phyloP scores from a whole-genome alignment of 2,329 filamentous ascomycete species.

The Cucurbitaria berberidis region DNA sequence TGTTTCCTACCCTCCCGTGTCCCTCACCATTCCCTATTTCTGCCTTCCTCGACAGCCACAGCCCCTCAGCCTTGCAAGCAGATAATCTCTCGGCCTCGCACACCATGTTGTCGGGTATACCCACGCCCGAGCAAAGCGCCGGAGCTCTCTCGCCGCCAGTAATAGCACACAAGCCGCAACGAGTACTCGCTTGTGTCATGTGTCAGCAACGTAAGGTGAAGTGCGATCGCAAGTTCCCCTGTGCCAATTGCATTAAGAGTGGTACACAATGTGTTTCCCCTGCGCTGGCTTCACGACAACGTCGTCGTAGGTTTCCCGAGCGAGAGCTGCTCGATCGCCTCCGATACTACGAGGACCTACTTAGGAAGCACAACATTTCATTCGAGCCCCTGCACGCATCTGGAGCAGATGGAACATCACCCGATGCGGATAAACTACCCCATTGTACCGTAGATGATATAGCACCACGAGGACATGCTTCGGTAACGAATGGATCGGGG shows the following conservation, averaged over 20 bases:
- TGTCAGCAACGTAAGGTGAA: conserved; percentile 65
- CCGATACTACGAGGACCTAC: conserved; percentile 69
- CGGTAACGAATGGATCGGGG: background rate
- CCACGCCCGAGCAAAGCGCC: conserved; percentile 10
- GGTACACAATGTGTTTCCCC: conserved; percentile 48
- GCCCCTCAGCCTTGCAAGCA: conserved; percentile 1
- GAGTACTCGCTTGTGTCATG: conserved; percentile 66
- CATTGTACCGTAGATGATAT: background rate
- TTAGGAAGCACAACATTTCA: conserved; percentile 69
- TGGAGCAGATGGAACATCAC: conserved; percentile 19
- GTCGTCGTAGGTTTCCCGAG: conserved; percentile 69
- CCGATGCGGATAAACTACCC: conserved; percentile 3
- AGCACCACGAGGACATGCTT: background rate
- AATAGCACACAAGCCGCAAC: conserved; percentile 36
- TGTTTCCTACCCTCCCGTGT: background rate
- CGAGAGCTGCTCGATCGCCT: conserved; percentile 73
- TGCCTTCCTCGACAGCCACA: background rate
- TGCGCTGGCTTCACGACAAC: conserved; percentile 59
- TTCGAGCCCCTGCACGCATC: conserved; percentile 66
- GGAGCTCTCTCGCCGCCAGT: conserved; percentile 4
- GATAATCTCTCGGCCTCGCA: background rate
- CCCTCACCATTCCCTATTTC: background rate
- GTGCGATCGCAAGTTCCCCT: conserved; percentile 48
- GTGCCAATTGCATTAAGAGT: conserved; percentile 39
- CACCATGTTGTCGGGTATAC: conserved; percentile 13